Percentiles rank a stretch among this genome's conserved stretches.
Conservation (phyloP, 306 rosid species). For the Quercus glauca region DNA sequence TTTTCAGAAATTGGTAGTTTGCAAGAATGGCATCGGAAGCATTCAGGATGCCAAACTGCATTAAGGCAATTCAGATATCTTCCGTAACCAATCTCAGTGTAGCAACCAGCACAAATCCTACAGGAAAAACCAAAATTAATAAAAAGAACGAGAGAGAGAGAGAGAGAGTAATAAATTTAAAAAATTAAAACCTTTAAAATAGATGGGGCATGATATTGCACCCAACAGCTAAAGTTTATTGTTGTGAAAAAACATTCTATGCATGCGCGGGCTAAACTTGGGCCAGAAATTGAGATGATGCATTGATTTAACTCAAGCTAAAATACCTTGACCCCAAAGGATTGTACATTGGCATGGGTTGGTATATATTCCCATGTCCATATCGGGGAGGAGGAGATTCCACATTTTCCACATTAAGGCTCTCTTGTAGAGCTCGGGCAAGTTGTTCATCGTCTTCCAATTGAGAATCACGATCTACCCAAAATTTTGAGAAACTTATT, state of each 20-base stretch:
- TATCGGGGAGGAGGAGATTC: constrained; percentile 56
- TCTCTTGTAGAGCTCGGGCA: constrained; percentile 88
- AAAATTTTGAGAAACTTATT: constrained; percentile 1
- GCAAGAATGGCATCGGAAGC: constrained; percentile 94
- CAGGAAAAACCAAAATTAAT: constrained; percentile 4
- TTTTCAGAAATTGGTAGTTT: constrained; percentile 81
- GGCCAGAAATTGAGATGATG: constrained; percentile 1
- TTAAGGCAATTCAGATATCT: constrained; percentile 86
- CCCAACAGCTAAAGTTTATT: not conserved
- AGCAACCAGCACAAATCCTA: constrained; percentile 86
- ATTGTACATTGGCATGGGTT: constrained; percentile 49
- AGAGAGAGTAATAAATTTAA: not conserved
- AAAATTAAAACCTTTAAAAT: not conserved
- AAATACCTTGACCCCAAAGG: constrained; percentile 75
- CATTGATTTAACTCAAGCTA: not conserved
- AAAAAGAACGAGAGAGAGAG: not conserved
- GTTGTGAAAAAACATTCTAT: not conserved
- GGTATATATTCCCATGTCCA: constrained; percentile 58
- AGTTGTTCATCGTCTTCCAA: constrained; percentile 85
- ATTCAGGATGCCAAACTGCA: constrained; percentile 98
- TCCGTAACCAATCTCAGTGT: constrained; percentile 76
- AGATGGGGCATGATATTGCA: not conserved
- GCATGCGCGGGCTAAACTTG: too few relatives aligned
- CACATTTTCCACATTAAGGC: constrained; percentile 47
- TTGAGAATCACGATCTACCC: constrained; percentile 49